Conservation (phyloP, 148 eudicot species). For the Arbutus unedo region DNA sequence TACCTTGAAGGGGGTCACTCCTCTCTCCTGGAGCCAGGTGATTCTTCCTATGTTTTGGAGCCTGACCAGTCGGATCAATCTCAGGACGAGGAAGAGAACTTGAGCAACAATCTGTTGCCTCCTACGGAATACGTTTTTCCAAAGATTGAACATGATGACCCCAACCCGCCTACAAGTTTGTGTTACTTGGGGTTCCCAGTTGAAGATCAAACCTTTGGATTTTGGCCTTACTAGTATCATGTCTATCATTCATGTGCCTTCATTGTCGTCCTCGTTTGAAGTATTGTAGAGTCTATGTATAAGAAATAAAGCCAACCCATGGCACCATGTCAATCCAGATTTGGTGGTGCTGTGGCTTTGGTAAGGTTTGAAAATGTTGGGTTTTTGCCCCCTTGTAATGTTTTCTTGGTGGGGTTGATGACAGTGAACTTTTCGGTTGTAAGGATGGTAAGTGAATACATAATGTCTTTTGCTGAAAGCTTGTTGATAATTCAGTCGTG, state of each 20-base stretch:
- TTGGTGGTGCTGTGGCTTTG: slow-evolving; percentile 20
- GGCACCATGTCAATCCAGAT: slow-evolving; percentile 14
- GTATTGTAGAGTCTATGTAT: background rate
- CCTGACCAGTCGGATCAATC: slow-evolving; percentile 52
- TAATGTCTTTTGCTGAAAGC: background rate
- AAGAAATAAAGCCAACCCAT: slow-evolving; percentile 22
- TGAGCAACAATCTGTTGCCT: slow-evolving; percentile 37
- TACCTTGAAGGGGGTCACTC: slow-evolving; percentile 39
- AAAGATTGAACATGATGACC: slow-evolving; percentile 32
- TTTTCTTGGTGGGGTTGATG: slow-evolving; percentile 7
- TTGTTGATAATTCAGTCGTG: background rate
- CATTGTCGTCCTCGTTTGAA: background rate
- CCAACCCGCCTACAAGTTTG: slow-evolving; percentile 32
- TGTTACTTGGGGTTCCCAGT: slow-evolving; percentile 39
- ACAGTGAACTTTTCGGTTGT: background rate
- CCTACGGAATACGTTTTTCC: slow-evolving; percentile 33
- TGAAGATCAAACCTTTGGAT: slow-evolving; percentile 56
- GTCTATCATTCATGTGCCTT: background rate
- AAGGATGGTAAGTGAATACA: background rate
- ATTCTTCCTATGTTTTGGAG: slow-evolving; percentile 49
- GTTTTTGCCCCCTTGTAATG: slow-evolving; percentile 16
- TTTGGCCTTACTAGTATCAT: slow-evolving; percentile 57
- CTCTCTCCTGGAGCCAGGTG: slow-evolving; percentile 41
- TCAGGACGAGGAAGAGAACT: slow-evolving; percentile 55
- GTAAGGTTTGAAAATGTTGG: slow-evolving; percentile 20